Percentiles rank a stretch among this genome's conserved stretches.
phyloP scores from a whole-genome alignment of 805 yeast genomes.

The Pichia occidentalis region DNA sequence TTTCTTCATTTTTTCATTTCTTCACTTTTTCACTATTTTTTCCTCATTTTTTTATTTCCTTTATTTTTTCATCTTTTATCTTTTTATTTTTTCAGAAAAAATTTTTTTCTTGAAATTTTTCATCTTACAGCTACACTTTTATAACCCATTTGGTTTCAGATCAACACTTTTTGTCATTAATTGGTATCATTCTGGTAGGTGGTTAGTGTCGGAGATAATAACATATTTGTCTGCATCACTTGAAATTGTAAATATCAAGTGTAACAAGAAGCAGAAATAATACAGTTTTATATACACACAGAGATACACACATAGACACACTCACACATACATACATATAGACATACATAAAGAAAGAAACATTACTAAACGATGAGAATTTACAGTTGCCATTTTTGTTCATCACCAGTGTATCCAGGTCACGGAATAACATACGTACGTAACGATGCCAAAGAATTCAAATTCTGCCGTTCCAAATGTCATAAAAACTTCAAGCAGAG shows the following conservation, averaged over 20 bases:
- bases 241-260: too few relatives aligned
- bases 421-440: conserved; percentile 97
- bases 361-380: conserved; percentile 78
- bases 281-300: too few relatives aligned
- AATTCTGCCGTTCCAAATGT: conserved; percentile 97
- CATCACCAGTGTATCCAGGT: conserved; percentile 91
- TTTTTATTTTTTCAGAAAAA: neutral
- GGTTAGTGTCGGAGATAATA: too few relatives aligned
- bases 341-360: too few relatives aligned
- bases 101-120: neutral
- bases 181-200: too few relatives aligned
- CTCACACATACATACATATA: neutral
- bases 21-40: too few relatives aligned
- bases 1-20: too few relatives aligned
- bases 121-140: too few relatives aligned
- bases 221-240: too few relatives aligned
- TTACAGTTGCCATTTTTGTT: conserved; percentile 91
- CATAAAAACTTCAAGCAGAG: conserved; percentile 96
- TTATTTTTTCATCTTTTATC: neutral
- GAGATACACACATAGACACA: neutral
- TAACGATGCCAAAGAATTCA: conserved; percentile 95
- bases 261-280: too few relatives aligned
- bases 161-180: too few relatives aligned
- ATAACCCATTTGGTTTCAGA: too few relatives aligned
- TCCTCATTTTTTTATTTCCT: neutral